Conservation (phyloP, 2,329 filamentous ascomycete genomes). For the Nigrospora sphaerica region DNA sequence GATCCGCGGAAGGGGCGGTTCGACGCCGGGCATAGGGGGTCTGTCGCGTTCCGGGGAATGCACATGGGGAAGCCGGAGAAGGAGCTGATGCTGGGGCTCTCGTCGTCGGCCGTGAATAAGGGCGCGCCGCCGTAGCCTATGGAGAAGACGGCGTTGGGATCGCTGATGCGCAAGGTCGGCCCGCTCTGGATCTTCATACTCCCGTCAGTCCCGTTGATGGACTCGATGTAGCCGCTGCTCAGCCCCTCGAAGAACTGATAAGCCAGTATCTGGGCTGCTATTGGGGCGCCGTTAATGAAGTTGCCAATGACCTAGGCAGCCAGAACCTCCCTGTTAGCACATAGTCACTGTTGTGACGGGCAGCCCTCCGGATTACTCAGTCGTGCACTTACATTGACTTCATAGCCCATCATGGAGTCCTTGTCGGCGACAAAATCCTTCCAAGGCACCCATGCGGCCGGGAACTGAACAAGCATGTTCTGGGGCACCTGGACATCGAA, state of each 20-base stretch:
- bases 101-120: conserved; percentile 39
- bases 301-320: conserved; percentile 25
- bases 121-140: conserved; percentile 27
- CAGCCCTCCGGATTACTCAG: too few relatives aligned
- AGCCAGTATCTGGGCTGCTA: conserved; percentile 24
- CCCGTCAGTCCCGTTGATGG: conserved; percentile 22
- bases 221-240: conserved; percentile 27
- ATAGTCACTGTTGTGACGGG: neutral
- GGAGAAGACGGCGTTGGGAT: conserved; percentile 37
- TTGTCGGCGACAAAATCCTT: conserved; percentile 26
- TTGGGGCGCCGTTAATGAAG: conserved; percentile 22
- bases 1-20: conserved; percentile 25
- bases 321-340: neutral
- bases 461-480: conserved; percentile 42
- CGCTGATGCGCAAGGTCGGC: conserved; percentile 29
- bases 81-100: conserved; percentile 37
- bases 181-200: conserved; percentile 25
- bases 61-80: conserved; percentile 47
- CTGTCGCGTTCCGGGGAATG: conserved; percentile 32
- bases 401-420: conserved; percentile 23
- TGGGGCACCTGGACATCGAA: conserved; percentile 37
- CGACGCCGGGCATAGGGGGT: conserved; percentile 24
- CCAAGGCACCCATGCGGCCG: conserved; percentile 36
- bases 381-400: conserved; percentile 24
- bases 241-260: conserved; percentile 27